phyloP scores from a whole-genome alignment of 441 rosid species.

The Brassica balearica region DNA sequence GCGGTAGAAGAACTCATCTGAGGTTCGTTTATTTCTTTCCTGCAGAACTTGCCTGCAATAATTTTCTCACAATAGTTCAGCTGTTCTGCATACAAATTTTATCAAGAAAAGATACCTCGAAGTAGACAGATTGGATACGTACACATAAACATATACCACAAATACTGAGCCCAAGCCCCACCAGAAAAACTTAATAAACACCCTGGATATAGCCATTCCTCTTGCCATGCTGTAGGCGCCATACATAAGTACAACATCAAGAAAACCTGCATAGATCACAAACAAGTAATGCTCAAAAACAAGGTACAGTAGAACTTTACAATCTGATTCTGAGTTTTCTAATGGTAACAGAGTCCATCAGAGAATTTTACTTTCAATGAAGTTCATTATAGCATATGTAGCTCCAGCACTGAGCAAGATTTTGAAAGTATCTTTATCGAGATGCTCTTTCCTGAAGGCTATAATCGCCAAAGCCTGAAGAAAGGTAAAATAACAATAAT shows the following conservation, averaged over 20 bases:
- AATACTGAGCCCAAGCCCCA: slow-evolving; percentile 77
- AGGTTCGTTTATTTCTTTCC: slow-evolving; percentile 67
- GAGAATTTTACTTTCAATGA: slow-evolving; percentile 73
- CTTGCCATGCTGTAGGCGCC: slow-evolving; percentile 95
- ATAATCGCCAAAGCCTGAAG: slow-evolving; percentile 86
- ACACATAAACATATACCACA: slow-evolving; percentile 85
- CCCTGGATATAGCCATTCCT: slow-evolving; percentile 99
- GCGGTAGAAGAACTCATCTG: slow-evolving; percentile 78
- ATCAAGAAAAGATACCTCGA: slow-evolving; percentile 17
- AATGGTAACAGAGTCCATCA: slow-evolving; percentile 28
- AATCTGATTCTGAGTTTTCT: slow-evolving; percentile 18
- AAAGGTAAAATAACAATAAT: slow-evolving; percentile 24
- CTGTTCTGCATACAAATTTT: slow-evolving; percentile 24
- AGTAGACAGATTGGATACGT: slow-evolving; percentile 48
- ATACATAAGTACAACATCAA: slow-evolving; percentile 92
- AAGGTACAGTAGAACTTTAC: slow-evolving; percentile 31
- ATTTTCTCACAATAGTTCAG: slow-evolving; percentile 30
- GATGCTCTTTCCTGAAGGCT: slow-evolving; percentile 76
- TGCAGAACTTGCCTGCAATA: slow-evolving; percentile 81
- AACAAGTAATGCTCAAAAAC: slow-evolving; percentile 35
- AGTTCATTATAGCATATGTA: slow-evolving; percentile 90
- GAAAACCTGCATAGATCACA: slow-evolving; percentile 63
- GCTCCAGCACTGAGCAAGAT: slow-evolving; percentile 90
- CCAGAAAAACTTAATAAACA: slow-evolving; percentile 94
- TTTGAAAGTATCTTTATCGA: slow-evolving; percentile 80